Evolutionary conservation across 192 early-diverging fungal genomes (phyloP), one percentile per base, ranked within the genome.

Genomic region (Linnemannia zychae): DNA sequence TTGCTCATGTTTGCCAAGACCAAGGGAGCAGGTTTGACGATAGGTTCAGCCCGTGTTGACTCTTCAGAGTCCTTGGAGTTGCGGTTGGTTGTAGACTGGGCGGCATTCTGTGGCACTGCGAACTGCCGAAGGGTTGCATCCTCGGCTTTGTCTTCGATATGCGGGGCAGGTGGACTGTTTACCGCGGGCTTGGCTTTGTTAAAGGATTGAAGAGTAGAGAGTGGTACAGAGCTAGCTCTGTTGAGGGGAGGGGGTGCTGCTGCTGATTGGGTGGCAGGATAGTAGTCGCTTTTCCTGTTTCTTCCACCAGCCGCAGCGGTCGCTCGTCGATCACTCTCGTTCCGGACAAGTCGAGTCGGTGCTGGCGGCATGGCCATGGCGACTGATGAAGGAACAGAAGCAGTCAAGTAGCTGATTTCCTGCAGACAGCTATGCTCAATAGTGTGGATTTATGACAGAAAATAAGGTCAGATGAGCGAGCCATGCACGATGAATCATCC

Each of bases 331-430:
- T 85, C 83, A n/a, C 53, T 67, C 22, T 85, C 83, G 33, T 79
- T 74, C 4, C 83, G 77, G 33, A 74, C 73, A 16, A 79, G 82
- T 48, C 76, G 77, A 34, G 44, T 81, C 9, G 86, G 80, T 24
- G 72, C 48, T 15, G 60, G 74, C 7, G 81, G 80, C 81, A 79
- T 83, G 38, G 47, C 73, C 46, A 71, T 47, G n/a, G 78, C 48
- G 16, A 78, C 71, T 20, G 75, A 80, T 69, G 80, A 88, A 2
- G 85, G 89, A 3, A 88, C 88, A 38, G 86, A 87, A 4, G 87
- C 80, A 4, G 90, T 88, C 47, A 92, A 66, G 53, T 92, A 91
- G 72, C 90, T 90, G 49, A 92, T 92, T 80, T 92, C 92, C 86
- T 92, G 89, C 13, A 92, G 72, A 44, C 92, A 92, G 6, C 92